Base-by-base conservation (phyloP, 1,139 yeast genomes). In the Eremothecium cymbalariae region DNA sequence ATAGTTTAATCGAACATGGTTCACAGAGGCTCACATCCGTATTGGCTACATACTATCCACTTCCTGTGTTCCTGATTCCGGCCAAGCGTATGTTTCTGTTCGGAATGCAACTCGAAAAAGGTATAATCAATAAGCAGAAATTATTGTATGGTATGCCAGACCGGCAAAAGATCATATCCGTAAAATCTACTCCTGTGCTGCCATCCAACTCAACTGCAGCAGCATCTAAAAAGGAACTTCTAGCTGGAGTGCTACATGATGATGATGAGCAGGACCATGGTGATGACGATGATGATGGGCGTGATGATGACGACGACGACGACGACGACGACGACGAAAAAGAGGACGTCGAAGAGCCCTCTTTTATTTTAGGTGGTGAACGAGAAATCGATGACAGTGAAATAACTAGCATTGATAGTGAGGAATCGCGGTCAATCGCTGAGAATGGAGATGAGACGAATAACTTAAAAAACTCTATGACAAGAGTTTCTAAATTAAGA, bases 31-130 rank as follows among this genome's bases (percentile, higher is more conserved):
- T 81, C 31, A 70, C 77, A 18, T 88, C 80, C 51, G 60, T 79
- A 34, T 59, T 80, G 34, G 78, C 77, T 22, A 73, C 72, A 41
- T 65, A 68, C 41, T 77, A 70, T 47, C 79, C 83, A 1, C 64
- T 78, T n/a, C 90, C 93, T 0, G 70, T 77, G 5, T 65, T 79
- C 18, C 68, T 79, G 21, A 79, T 75, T 0, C 86, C 90, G 0
- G 77, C 83, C 1, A 63, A 67, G 44, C 76, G 79, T 44, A 69
- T 78, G 75, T 64, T 59, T 37, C 51, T 60, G 12, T 77, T 74
- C 54, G 85, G 78, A 50, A 41, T 51, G 5, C 49, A 57, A 17
- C 40, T 68, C 28, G 34, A 41, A 26, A 37, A 34, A 17, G 40
- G 39, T 3, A 35, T 45, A n/a, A 17, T 28, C 9, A 23, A 22